Evolutionary conservation across 1,284 basidiomycete genomes (phyloP).

Genomic region (Ganoderma boninense): DNA sequence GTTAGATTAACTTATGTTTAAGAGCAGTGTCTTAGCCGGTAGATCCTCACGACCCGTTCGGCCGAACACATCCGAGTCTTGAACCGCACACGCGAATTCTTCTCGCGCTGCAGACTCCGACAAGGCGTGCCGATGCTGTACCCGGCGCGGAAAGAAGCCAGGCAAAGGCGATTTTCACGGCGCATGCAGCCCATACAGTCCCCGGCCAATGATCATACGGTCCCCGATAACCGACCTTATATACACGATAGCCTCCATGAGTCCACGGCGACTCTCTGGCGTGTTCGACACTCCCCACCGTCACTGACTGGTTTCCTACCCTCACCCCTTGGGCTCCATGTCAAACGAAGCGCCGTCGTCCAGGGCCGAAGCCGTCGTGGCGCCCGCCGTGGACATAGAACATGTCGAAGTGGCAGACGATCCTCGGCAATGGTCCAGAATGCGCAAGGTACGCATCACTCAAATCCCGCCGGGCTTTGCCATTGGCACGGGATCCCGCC

Average conservation of each 20-base stretch:
- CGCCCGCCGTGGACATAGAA: conserved; percentile 61
- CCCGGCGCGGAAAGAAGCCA: not conserved
- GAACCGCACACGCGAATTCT: not conserved
- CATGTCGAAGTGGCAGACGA: conserved; percentile 78
- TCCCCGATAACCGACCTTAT: not conserved
- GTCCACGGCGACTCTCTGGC: not conserved
- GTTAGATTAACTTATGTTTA: not conserved
- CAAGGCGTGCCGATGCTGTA: not conserved
- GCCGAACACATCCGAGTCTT: not conserved
- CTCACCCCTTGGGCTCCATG: conserved; percentile 1
- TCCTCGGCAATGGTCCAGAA: conserved; percentile 75
- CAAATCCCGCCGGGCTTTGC: not conserved
- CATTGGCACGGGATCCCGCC: not conserved
- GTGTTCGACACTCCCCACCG: not conserved
- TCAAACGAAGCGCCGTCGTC: conserved; percentile 10
- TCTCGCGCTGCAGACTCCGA: not conserved
- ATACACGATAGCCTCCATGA: conserved; percentile 1
- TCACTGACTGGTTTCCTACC: not conserved
- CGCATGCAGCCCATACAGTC: not conserved
- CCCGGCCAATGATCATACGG: not conserved
- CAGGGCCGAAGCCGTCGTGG: not conserved
- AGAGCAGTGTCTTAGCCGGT: not conserved
- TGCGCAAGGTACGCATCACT: conserved; percentile 63
- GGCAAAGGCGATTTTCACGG: not conserved
- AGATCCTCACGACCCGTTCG: not conserved